Base-by-base conservation (phyloP, 805 yeast genomes). In the Schwanniomyces pseudopolymorphus region DNA sequence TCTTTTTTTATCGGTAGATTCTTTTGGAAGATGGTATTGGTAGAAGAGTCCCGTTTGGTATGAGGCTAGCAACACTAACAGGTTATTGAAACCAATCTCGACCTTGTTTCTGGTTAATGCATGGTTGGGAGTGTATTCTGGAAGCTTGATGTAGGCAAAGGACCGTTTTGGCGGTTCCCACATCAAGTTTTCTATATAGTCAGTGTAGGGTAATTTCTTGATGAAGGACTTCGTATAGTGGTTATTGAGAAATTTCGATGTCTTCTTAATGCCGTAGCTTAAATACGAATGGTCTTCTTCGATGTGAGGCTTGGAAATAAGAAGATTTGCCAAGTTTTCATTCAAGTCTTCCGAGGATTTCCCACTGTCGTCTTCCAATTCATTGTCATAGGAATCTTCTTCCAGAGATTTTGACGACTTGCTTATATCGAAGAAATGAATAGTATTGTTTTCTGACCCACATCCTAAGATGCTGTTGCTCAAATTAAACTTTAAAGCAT, bases 161-260 rank as follows among this genome's bases (percentile, higher is more conserved):
- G 75, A 70, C 33, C 78, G 51, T 35, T 63, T 55, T 3, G 78
- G 77, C 1, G 74, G 74, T 44, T 69, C 73, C 69, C 73, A 66
- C 5, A 72, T 64, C 39, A 72, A 56, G 45, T 70, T 72, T 39
- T 69, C 71, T 46, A 72, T 48, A 55, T 71, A 72, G 42, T 69
- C 63, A 46, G 64, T 65, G 48, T 72, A 72, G 3, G 78, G 78
- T 8, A 73, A 53, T 38, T 64, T 68, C 43, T 66, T 69, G 36
- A 71, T 60, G 26, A 72, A 46, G 42, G 66, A 61, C 54, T 68
- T 63, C 24, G 77, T 69, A 49, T 70, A 71, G 42, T 44, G 60
- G 37, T 69, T 69, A 45, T 68, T 64, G 43, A 69, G 57, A 10
- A 66, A 45, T 44, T 60, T 66, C 10, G 45, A 31, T 3, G 45